Evolutionary conservation across 495 filamentous ascomycete species (phyloP).

Genomic region (Penicillium turbatum): DNA sequence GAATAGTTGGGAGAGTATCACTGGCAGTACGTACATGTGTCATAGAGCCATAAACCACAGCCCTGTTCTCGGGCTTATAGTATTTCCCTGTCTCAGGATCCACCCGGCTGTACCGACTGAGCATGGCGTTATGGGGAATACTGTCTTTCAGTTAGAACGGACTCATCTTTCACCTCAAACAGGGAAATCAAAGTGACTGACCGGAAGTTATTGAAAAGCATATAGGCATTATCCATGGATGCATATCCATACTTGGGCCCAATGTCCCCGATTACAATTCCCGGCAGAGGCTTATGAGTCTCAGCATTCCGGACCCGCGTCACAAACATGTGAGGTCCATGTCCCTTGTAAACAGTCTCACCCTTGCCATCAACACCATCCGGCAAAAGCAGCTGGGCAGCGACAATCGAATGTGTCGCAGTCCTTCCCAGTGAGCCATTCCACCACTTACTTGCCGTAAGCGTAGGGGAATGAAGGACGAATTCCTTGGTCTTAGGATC

Average conservation of each 20-base stretch:
- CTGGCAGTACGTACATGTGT: background rate
- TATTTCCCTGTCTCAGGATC: background rate
- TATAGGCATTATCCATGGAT: background rate
- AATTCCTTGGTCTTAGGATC: background rate
- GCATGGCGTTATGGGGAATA: background rate
- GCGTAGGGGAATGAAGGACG: background rate
- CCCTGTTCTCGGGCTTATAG: background rate
- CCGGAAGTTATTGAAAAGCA: background rate
- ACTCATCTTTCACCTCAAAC: background rate
- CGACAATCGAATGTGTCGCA: background rate
- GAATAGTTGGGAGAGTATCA: no score
- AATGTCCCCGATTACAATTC: background rate
- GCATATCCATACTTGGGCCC: background rate
- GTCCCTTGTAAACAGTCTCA: background rate
- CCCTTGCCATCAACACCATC: background rate
- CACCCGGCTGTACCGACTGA: background rate
- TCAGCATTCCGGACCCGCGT: background rate
- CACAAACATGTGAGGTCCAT: background rate
- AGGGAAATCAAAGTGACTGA: background rate
- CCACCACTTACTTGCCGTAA: background rate
- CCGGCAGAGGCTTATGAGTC: background rate
- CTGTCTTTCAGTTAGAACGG: background rate
- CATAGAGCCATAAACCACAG: background rate
- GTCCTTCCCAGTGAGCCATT: background rate
- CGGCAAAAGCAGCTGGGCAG: background rate